A percentile compares a stretch with the other conserved stretches of the same genome.
phyloP scores from a whole-genome alignment of 345 rosid genomes.

The Dipteronia dyeriana region DNA sequence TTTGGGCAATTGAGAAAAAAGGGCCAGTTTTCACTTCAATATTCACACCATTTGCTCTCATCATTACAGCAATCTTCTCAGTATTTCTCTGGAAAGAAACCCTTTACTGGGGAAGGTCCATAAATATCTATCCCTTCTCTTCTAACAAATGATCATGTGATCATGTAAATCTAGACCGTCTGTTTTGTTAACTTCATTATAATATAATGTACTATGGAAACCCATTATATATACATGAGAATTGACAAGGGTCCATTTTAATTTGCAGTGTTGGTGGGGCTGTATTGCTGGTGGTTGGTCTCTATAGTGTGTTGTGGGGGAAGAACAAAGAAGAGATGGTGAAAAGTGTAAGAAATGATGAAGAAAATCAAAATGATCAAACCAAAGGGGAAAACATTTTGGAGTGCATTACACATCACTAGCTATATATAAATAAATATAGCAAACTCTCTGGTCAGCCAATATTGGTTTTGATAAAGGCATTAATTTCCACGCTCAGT shows the following conservation, averaged over 20 bases:
- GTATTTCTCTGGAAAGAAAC: conserved; percentile 69
- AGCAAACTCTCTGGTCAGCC: no score
- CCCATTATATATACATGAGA: neutral
- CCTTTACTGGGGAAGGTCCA: conserved; percentile 72
- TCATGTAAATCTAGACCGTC: neutral
- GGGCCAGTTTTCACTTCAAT: conserved; percentile 82
- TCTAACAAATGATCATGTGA: neutral
- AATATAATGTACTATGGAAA: neutral
- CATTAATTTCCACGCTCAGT: neutral
- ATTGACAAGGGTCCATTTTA: neutral
- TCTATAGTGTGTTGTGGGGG: conserved; percentile 82
- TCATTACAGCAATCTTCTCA: conserved; percentile 68
- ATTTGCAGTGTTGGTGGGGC: conserved; percentile 68
- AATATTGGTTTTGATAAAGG: no score
- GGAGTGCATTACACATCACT: conserved; percentile 35
- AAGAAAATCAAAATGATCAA: conserved; percentile 27
- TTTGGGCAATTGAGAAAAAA: conserved; percentile 81
- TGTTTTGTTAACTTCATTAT: neutral
- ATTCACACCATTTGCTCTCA: conserved; percentile 81
- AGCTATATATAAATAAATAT: neutral
- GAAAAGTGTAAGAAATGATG: conserved; percentile 20
- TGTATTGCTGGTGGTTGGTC: conserved; percentile 71
- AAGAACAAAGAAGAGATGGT: conserved; percentile 44
- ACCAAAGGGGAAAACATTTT: conserved; percentile 39
- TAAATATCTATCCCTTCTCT: neutral